Evolutionary conservation across 2,329 filamentous ascomycete species (phyloP).

Genomic region (Fusarium decemcellulare): DNA sequence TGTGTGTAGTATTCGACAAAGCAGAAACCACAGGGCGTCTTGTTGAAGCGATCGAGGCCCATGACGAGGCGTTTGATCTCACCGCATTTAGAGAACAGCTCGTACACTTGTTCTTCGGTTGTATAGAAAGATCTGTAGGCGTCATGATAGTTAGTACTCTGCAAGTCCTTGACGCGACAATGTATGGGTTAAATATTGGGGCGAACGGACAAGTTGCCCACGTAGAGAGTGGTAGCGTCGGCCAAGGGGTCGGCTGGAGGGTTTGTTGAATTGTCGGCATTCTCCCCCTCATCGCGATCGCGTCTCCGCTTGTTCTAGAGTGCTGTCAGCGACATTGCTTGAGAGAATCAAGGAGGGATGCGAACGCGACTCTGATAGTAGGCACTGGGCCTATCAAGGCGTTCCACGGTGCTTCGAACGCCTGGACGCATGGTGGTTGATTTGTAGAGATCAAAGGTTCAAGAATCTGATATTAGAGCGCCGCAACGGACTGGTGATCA

Average conservation of each 20-base stretch:
- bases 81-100: slow-evolving; percentile 95
- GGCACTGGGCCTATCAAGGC: slow-evolving; percentile 93
- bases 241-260: slow-evolving; percentile 77
- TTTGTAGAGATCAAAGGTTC: neutral
- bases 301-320: slow-evolving; percentile 79
- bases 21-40: slow-evolving; percentile 99
- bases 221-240: slow-evolving; percentile 94
- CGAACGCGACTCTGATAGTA: slow-evolving; percentile 89
- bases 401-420: slow-evolving; percentile 82
- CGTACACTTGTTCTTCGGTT: slow-evolving; percentile 98
- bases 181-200: neutral
- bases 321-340: slow-evolving; percentile 11
- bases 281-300: slow-evolving; percentile 71
- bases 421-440: slow-evolving; percentile 58
- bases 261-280: slow-evolving; percentile 63
- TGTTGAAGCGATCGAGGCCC: slow-evolving; percentile 96
- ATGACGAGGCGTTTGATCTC: slow-evolving; percentile 99
- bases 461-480: neutral
- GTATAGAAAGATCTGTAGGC: slow-evolving; percentile 89
- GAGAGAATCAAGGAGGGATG: neutral
- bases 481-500: no score
- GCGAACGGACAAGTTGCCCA: slow-evolving; percentile 84
- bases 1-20: slow-evolving; percentile 99
- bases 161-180: neutral
- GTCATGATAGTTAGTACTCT: slow-evolving; percentile 31